Evolutionary conservation across 1,139 yeast genomes (phyloP).

Genomic region (Kodamaea suecica): DNA sequence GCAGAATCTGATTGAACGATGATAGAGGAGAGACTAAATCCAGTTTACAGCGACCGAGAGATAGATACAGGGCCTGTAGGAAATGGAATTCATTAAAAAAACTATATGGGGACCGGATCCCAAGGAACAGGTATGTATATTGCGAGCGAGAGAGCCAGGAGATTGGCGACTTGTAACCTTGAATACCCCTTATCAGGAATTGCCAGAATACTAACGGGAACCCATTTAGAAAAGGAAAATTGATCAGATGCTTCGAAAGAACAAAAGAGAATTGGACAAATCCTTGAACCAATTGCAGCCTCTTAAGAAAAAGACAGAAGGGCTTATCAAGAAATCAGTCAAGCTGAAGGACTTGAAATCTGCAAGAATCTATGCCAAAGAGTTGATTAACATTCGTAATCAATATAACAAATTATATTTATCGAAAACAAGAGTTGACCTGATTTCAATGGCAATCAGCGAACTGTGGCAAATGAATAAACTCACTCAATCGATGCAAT

Average conservation of each 20-base stretch:
- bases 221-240: conserved; percentile 81
- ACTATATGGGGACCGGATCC: conserved; percentile 97
- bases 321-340: conserved; percentile 71
- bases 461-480: conserved; percentile 89
- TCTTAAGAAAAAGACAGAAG: conserved; percentile 71
- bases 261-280: conserved; percentile 77
- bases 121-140: conserved; percentile 65
- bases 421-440: conserved; percentile 81
- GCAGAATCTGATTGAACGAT: no score
- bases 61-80: neutral
- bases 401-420: conserved; percentile 73
- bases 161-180: no score
- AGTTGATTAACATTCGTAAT: conserved; percentile 68
- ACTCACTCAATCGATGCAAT: conserved; percentile 76
- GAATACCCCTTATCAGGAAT: no score
- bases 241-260: conserved; percentile 76
- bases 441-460: conserved; percentile 82
- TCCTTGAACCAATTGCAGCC: conserved; percentile 65
- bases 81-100: conserved; percentile 72
- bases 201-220: no score
- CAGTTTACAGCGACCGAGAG: no score
- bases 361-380: conserved; percentile 79
- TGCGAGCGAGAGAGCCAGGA: neutral
- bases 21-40: no score
- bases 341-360: conserved; percentile 72